Evolutionary conservation across 2,329 filamentous ascomycete species (phyloP), one percentile per base, ranked within the genome.

Genomic region (Arachnomyces sp.): DNA sequence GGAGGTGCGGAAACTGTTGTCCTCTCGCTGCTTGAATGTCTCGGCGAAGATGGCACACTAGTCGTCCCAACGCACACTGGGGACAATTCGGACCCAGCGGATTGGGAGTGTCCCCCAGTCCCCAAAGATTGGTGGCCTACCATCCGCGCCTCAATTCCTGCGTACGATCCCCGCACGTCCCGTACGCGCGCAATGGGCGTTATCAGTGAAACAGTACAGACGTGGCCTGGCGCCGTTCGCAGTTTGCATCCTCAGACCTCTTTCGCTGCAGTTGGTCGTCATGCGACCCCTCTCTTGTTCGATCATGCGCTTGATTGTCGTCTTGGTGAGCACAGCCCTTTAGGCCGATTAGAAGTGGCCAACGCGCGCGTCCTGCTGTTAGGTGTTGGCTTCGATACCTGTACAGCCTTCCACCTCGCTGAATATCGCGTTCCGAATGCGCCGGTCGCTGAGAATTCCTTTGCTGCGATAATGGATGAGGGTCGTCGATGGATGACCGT

Each of bases 341-440:
- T 39, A 15, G 28, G 25, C 2, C 36, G 28, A 17, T 16, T 17
- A 12, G 30, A 31, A 25, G 21, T 5, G 21, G 21, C 21, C 21
- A 25, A 25, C 21, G 21, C 21, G 9, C 21, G 21, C 21, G 29
- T 39, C 2, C 13, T 39, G 28, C 13, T 39, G 28, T n/a, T 39
- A 8, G 36, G 36, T 25, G 28, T 39, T 16, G 13, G n/a, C 11
- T 32, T 39, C 18, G 7, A 32, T 17, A 11, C 3, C 11, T 39
- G 36, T 9, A 39, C 36, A 15, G 36, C 36, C 2, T 39, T 39
- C n/a, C 36, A 39, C n/a, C 31, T 39, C n/a, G 36, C 36, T 16
- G 36, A 38, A 15, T 38, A 31, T 17, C 36, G 36, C 12, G 21
- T 25, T 18, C 31, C 36, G 13, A n/a, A 28, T 15, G 15, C n/a